A percentile compares a stretch with the other conserved stretches of the same genome.
phyloP scores from a whole-genome alignment of 805 yeast genomes.

The Brettanomyces anomalus region DNA sequence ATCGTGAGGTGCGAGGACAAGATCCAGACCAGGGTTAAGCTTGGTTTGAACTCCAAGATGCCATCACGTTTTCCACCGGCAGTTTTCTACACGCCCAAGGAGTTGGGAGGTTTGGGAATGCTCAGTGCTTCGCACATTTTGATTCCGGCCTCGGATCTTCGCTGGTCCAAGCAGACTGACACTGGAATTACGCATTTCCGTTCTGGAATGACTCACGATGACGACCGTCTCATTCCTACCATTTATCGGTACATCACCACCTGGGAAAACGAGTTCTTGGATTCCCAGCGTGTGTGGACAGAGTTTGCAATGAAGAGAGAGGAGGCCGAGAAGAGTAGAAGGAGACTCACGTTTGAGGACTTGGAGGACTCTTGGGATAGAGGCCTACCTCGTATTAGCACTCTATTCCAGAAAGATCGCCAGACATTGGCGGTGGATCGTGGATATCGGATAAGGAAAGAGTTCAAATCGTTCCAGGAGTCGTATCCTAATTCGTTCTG shows the following conservation, averaged over 20 bases:
- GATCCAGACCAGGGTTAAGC: slow-evolving; percentile 87
- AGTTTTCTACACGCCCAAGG: slow-evolving; percentile 95
- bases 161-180: slow-evolving; percentile 90
- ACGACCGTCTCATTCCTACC: slow-evolving; percentile 81
- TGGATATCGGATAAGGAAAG: slow-evolving; percentile 80
- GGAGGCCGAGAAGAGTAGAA: slow-evolving; percentile 77
- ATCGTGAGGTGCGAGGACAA: slow-evolving; percentile 88
- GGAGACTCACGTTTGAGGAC: slow-evolving; percentile 86
- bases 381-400: slow-evolving; percentile 93
- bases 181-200: slow-evolving; percentile 92
- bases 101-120: slow-evolving; percentile 97
- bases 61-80: slow-evolving; percentile 99
- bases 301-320: slow-evolving; percentile 87
- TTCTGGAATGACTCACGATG: slow-evolving; percentile 83
- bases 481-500: slow-evolving; percentile 81
- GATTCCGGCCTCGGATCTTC: slow-evolving; percentile 86
- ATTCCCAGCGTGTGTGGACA: slow-evolving; percentile 96
- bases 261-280: slow-evolving; percentile 94
- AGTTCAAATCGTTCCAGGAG: slow-evolving; percentile 63
- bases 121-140: slow-evolving; percentile 91
- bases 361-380: slow-evolving; percentile 93
- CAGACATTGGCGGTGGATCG: slow-evolving; percentile 92
- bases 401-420: slow-evolving; percentile 89
- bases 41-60: slow-evolving; percentile 96
- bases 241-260: slow-evolving; percentile 85